phyloP scores from a whole-genome alignment of 2,329 filamentous ascomycete genomes.

The Aspergillus ruber region DNA sequence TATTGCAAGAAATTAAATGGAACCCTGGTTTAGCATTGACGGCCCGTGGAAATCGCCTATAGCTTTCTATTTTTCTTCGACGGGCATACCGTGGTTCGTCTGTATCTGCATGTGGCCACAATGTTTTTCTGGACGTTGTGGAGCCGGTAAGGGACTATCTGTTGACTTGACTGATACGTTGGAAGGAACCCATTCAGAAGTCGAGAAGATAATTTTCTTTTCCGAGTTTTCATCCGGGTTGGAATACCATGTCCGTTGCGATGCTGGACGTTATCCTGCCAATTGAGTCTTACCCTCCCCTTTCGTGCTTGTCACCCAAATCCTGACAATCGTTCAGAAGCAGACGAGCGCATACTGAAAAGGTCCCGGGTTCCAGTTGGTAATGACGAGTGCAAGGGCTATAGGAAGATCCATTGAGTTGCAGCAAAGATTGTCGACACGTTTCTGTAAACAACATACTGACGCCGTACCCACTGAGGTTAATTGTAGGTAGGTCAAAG shows the following conservation, averaged over 20 bases:
- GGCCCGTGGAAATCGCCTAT: too few relatives aligned
- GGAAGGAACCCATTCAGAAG: too few relatives aligned
- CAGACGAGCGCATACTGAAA: not conserved
- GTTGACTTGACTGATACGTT: not conserved
- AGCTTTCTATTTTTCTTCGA: too few relatives aligned
- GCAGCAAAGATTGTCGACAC: too few relatives aligned
- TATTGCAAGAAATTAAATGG: not conserved
- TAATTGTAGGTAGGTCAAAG: too few relatives aligned
- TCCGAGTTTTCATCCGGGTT: not conserved
- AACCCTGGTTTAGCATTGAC: not conserved
- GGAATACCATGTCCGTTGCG: not conserved
- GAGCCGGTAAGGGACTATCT: not conserved
- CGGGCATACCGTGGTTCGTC: not conserved
- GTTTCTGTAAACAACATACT: not conserved
- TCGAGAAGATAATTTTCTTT: too few relatives aligned
- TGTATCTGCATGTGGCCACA: not conserved
- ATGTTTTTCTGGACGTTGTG: not conserved
- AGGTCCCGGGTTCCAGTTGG: too few relatives aligned
- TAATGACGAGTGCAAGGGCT: too few relatives aligned
- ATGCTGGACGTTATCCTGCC: not conserved
- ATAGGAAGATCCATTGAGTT: too few relatives aligned
- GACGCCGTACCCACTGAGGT: not conserved
- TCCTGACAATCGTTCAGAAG: not conserved
- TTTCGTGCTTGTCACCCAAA: not conserved
- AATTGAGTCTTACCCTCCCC: not conserved